Evolutionary conservation across 176 grass and related monocot species (phyloP).

Genomic region (Tuctoria greenei): DNA sequence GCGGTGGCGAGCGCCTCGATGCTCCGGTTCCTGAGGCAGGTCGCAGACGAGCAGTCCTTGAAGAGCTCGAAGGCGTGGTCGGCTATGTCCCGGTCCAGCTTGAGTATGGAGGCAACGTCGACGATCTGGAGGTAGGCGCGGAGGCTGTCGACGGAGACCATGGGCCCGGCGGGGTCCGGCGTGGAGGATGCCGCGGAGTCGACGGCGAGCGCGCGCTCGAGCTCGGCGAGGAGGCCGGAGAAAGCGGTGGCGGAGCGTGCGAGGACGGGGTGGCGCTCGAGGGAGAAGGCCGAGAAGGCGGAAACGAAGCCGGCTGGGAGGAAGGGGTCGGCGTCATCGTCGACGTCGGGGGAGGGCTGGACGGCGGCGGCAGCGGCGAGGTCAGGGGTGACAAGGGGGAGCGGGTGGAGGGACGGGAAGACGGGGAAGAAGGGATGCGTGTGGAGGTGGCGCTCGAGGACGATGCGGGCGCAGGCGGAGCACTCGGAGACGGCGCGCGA

Average conservation of each 20-base stretch:
- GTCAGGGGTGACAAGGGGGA: slow-evolving; percentile 84
- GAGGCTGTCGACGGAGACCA: slow-evolving; percentile 85
- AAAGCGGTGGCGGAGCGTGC: slow-evolving; percentile 78
- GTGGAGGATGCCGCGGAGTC: slow-evolving; percentile 51
- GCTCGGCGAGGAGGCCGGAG: slow-evolving; percentile 90
- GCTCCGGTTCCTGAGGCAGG: slow-evolving; percentile 89
- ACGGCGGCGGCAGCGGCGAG: slow-evolving; percentile 36
- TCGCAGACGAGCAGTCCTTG: slow-evolving; percentile 81
- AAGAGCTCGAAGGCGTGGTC: slow-evolving; percentile 97
- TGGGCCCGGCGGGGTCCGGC: slow-evolving; percentile 62
- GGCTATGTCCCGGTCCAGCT: slow-evolving; percentile 76
- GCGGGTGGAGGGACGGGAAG: slow-evolving; percentile 58
- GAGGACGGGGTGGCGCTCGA: slow-evolving; percentile 81
- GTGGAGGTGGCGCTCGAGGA: slow-evolving; percentile 74
- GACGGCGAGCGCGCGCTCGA: slow-evolving; percentile 71
- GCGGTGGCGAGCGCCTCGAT: slow-evolving; percentile 90
- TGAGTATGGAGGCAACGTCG: slow-evolving; percentile 80
- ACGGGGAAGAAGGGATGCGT: slow-evolving; percentile 84
- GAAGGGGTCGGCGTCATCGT: slow-evolving; percentile 68
- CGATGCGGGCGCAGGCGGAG: slow-evolving; percentile 74
- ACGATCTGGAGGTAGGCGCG: slow-evolving; percentile 97
- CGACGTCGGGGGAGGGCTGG: not conserved
- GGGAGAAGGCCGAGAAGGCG: slow-evolving; percentile 92
- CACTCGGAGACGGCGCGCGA: slow-evolving; percentile 74
- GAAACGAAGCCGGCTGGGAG: slow-evolving; percentile 85